Evolutionary conservation across 306 rosid species (phyloP).

Genomic region (Parietaria judaica): DNA sequence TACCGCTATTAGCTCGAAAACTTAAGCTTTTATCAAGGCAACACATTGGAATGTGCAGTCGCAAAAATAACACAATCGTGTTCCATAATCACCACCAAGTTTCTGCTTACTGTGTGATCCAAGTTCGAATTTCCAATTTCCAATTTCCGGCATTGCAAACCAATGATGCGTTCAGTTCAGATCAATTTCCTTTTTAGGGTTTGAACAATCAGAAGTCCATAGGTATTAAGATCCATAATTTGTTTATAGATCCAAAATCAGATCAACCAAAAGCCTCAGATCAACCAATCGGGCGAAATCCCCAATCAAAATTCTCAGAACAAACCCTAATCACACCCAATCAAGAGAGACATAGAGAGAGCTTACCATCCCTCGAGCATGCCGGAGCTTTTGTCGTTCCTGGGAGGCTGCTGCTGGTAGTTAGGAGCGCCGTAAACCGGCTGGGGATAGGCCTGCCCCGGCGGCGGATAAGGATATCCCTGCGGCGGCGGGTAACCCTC

Average conservation of each 20-base stretch:
- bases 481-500: conserved; percentile 25
- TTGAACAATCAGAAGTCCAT: too few species aligned
- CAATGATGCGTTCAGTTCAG: too few species aligned
- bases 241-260: neutral
- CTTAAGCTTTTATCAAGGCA: too few species aligned
- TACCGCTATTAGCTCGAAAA: too few species aligned
- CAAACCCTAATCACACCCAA: neutral
- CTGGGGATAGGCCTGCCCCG: conserved; percentile 48
- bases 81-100: too few species aligned
- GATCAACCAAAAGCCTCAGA: neutral
- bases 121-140: too few species aligned
- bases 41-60: too few species aligned
- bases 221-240: too few species aligned
- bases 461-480: conserved; percentile 27
- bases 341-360: neutral
- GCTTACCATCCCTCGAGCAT: conserved; percentile 73
- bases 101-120: too few species aligned
- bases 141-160: too few species aligned
- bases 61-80: too few species aligned
- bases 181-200: too few species aligned
- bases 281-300: neutral
- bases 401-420: conserved; percentile 54
- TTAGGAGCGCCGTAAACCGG: conserved; percentile 27
- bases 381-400: conserved; percentile 16
- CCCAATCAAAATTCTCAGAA: neutral